Percentiles rank a stretch among this genome's conserved stretches.
Evolutionary conservation across 2,329 filamentous ascomycete species (phyloP).

Genomic region (Geoglossum cookeanum): DNA sequence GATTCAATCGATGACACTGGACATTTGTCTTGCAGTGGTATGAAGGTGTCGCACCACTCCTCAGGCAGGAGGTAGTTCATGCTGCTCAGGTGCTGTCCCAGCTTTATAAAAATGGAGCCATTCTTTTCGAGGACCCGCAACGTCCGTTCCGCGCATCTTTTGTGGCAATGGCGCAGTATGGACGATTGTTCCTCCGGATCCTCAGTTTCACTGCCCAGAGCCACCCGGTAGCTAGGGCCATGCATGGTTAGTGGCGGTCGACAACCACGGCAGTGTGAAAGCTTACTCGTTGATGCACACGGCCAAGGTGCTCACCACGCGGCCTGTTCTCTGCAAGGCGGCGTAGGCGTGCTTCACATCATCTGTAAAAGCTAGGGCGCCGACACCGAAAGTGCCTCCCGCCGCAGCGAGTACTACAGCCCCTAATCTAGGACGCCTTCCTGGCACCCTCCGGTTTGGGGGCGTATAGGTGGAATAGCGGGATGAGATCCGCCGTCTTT

Average conservation of each 20-base stretch:
- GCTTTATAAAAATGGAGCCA: conserved; percentile 94
- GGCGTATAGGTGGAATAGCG: not conserved
- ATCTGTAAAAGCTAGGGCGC: conserved; percentile 32
- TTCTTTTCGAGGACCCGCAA: conserved; percentile 81
- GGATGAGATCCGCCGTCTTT: not conserved
- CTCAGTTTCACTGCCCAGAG: conserved; percentile 48
- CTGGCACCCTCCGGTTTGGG: not conserved
- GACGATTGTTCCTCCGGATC: conserved; percentile 45
- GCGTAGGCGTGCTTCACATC: conserved; percentile 61
- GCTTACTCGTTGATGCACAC: conserved; percentile 78
- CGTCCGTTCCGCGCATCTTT: conserved; percentile 78
- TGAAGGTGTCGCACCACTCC: conserved; percentile 91
- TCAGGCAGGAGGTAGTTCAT: conserved; percentile 84
- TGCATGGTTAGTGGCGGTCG: conserved; percentile 2
- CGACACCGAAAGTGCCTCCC: conserved; percentile 18
- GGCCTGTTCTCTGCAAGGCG: conserved; percentile 55
- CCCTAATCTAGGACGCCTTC: not conserved
- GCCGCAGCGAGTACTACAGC: conserved; percentile 1
- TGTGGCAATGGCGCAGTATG: conserved; percentile 68
- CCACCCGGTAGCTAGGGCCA: conserved; percentile 57
- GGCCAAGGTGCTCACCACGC: conserved; percentile 55
- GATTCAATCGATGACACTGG: conserved; percentile 79
- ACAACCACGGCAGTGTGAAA: not conserved
- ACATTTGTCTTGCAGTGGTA: conserved; percentile 89
- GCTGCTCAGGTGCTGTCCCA: conserved; percentile 87